phyloP scores from a whole-genome alignment of 495 filamentous ascomycete species.

The Aspergillus sclerotioniger region DNA sequence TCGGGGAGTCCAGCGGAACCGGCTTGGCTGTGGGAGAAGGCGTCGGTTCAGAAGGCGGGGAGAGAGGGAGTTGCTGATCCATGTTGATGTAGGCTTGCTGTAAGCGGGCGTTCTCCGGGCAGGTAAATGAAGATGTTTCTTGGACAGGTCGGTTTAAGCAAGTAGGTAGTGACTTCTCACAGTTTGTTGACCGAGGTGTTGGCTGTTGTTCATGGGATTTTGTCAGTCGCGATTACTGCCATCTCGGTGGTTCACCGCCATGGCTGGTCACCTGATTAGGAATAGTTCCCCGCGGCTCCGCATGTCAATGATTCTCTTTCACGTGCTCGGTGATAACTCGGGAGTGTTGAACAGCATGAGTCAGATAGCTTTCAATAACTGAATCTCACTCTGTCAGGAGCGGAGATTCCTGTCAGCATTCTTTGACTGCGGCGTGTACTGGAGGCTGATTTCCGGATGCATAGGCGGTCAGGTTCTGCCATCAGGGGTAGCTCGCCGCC shows the following conservation, averaged over 20 bases:
- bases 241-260: not conserved
- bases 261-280: not conserved
- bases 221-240: slow-evolving; percentile 2
- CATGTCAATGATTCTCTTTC: not conserved
- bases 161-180: not conserved
- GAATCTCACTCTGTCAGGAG: too few relatives aligned
- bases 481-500: slow-evolving; percentile 10
- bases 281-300: not conserved
- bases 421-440: too few relatives aligned
- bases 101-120: not conserved
- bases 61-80: slow-evolving; percentile 31
- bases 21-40: slow-evolving; percentile 13
- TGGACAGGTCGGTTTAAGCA: too few relatives aligned
- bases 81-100: slow-evolving; percentile 9
- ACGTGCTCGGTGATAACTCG: not conserved
- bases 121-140: not conserved
- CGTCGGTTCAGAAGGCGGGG: slow-evolving; percentile 34
- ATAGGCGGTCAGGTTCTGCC: slow-evolving; percentile 20
- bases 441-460: not conserved
- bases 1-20: slow-evolving; percentile 35
- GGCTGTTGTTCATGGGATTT: slow-evolving; percentile 1
- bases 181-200: not conserved
- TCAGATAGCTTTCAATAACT: not conserved
- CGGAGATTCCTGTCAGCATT: too few relatives aligned
- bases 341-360: not conserved